Evolutionary conservation across 2,329 filamentous ascomycete species (phyloP), one percentile per base, ranked within the genome.

Genomic region (Neurospora sp.): DNA sequence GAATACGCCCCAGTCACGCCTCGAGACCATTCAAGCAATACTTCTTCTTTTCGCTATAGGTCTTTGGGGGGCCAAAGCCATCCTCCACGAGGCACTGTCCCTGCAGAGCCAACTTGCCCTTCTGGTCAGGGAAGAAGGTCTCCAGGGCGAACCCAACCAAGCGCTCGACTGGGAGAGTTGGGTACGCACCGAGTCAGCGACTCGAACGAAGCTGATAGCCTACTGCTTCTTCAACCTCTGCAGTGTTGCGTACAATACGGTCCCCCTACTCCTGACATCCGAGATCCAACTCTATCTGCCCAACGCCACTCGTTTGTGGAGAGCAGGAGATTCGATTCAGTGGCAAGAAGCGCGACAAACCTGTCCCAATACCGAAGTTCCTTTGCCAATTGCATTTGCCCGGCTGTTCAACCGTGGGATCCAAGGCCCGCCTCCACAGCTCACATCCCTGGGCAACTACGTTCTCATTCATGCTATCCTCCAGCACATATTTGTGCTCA

Each of bases 381-480:
- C 83, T 1, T 80, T 89, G 3, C 86, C 87, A 70, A 86, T 89
- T 41, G 85, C 86, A 0, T 84, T 90, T 66, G 82, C 83, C 5
- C 80, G 84, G 52, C 79, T 89, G 0, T 82, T 90, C 41, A 82
- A 85, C 36, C 83, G 87, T 41, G 79, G 82, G 3, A 80, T 81
- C 1, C 83, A 86, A 71, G 81, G 80, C 0, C 80, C 85, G 0
- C 83, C 83, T 0, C 78, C 82, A 0, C 83, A 84, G 65, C 81
- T 87, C 69, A 87, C 86, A 0, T 87, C 88, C 0, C 79, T 91
- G 6, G 90, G 89, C 0, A 90, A 90, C 74, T 92, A 92, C 73
- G 85, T 91, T 8, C 81, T 93, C 40, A 89, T 92, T 3, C 89
- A 92, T 75, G 89, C 89, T 3, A 77, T 93, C 33, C 85, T 92